Evolutionary conservation across 2,329 filamentous ascomycete genomes (phyloP).

Genomic region (Colletotrichum tropicicola): DNA sequence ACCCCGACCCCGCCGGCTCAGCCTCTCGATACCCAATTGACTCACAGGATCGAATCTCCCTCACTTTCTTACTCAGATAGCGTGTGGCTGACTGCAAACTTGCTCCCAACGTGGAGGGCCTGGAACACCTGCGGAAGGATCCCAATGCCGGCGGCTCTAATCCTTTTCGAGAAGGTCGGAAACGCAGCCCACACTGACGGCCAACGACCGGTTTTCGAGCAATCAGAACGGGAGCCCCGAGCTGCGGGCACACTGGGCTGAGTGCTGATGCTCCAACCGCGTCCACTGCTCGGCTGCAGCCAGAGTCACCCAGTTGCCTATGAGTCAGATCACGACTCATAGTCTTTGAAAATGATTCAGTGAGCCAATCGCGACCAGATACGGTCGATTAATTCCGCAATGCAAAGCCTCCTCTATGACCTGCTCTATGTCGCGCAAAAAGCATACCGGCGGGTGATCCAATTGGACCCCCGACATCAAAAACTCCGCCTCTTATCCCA

Average conservation of each 20-base stretch:
- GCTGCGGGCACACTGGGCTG: not conserved
- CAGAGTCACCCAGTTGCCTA: not conserved
- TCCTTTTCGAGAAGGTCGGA: conserved; percentile 20
- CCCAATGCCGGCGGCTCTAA: not conserved
- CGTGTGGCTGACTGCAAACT: not conserved
- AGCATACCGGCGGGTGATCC: too few species aligned
- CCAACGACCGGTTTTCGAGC: not conserved
- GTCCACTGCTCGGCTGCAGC: not conserved
- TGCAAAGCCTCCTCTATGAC: not conserved
- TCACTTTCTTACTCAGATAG: not conserved
- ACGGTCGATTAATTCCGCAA: not conserved
- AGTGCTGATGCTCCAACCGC: too few species aligned
- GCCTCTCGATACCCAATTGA: too few species aligned
- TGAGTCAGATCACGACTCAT: conserved; percentile 9
- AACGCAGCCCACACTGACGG: not conserved
- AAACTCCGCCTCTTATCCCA: not conserved
- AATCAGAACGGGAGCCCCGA: not conserved
- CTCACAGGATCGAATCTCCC: too few species aligned
- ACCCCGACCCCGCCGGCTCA: too few species aligned
- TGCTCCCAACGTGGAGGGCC: not conserved
- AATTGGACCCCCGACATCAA: not conserved
- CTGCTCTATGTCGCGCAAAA: conserved; percentile 1
- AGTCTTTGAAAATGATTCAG: not conserved
- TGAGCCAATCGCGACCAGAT: not conserved
- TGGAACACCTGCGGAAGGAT: not conserved